Percentiles rank a stretch among this genome's conserved stretches.
phyloP scores from a whole-genome alignment of 1,284 basidiomycete genomes.

The Ustanciosporium gigantosporum region DNA sequence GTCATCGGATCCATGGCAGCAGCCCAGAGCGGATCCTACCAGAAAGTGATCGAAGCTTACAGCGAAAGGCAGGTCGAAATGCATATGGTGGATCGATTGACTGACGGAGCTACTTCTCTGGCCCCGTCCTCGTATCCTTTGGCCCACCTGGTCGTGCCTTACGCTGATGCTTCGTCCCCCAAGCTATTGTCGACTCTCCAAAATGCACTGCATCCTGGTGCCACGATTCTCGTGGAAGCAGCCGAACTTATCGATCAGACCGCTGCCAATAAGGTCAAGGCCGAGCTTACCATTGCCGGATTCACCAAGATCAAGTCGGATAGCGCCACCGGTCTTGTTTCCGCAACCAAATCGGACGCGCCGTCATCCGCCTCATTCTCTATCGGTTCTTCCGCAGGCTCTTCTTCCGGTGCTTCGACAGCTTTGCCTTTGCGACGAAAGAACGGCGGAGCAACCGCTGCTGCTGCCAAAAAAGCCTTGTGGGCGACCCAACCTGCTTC shows the following conservation, averaged over 20 bases:
- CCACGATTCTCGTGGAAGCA: conserved; percentile 34
- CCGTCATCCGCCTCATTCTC: conserved; percentile 12
- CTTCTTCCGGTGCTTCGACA: conserved; percentile 8
- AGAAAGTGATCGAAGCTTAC: conserved; percentile 43
- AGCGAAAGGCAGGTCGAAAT: conserved; percentile 50
- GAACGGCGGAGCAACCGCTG: conserved; percentile 6
- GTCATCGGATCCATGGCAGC: conserved; percentile 55
- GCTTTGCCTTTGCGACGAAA: conserved; percentile 47
- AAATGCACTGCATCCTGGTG: conserved; percentile 30
- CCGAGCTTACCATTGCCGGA: conserved; percentile 47
- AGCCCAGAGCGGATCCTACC: conserved; percentile 50
- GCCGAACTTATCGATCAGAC: conserved; percentile 24
- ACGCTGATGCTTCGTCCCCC: conserved; percentile 31
- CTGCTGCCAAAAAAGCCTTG: conserved; percentile 44
- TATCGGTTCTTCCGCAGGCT: conserved; percentile 19
- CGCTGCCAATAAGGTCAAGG: conserved; percentile 23
- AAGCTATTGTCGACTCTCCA: conserved; percentile 36
- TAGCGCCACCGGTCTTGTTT: conserved; percentile 7
- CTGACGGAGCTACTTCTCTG: conserved; percentile 46
- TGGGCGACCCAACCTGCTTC: conserved; percentile 53
- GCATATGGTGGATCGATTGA: conserved; percentile 59
- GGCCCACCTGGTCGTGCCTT: conserved; percentile 40
- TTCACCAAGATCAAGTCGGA: conserved; percentile 30
- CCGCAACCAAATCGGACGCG: conserved; percentile 8
- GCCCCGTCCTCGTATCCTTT: conserved; percentile 28